Percentiles rank a stretch among this genome's conserved stretches.
These are phyloP conservation scores for Trichoderma brevicompactum DNA, from an alignment of 2,329 filamentous ascomycete genomes.

Conservation along the genomic window DNA sequence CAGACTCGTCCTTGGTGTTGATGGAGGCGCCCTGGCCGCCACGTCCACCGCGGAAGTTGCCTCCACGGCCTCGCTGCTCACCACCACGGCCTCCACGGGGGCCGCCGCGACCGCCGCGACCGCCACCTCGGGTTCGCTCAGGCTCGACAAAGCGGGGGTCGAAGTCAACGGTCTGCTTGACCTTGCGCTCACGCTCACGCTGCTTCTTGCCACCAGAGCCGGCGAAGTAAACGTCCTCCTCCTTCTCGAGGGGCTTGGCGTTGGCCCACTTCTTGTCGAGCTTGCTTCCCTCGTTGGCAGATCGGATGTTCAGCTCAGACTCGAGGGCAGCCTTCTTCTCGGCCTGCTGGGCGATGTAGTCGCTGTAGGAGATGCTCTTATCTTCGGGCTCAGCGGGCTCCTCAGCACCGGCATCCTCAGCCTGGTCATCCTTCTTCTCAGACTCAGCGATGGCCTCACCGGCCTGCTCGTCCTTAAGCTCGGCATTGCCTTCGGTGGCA, in stretches of 20 bases:
- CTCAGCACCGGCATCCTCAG: slow-evolving; percentile 53
- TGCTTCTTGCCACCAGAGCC: slow-evolving; percentile 74
- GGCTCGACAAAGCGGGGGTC: slow-evolving; percentile 82
- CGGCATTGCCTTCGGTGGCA: slow-evolving; percentile 76
- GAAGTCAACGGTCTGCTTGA: slow-evolving; percentile 87
- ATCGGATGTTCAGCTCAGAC: slow-evolving; percentile 70
- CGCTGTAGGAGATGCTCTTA: slow-evolving; percentile 86
- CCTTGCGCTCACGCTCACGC: slow-evolving; percentile 88
- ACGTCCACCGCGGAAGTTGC: slow-evolving; percentile 50
- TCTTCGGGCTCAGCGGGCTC: slow-evolving; percentile 71
- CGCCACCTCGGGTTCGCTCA: slow-evolving; percentile 59
- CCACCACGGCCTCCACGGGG: slow-evolving; percentile 55
- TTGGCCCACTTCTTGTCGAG: slow-evolving; percentile 89
- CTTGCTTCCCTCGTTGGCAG: slow-evolving; percentile 90
- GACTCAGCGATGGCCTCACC: slow-evolving; percentile 85
- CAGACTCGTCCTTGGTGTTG: slow-evolving; percentile 62
- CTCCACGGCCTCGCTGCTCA: slow-evolving; percentile 52
- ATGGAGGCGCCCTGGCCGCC: slow-evolving; percentile 49
- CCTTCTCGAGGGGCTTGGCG: slow-evolving; percentile 72
- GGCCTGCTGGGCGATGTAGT: slow-evolving; percentile 76
- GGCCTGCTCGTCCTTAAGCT: slow-evolving; percentile 89
- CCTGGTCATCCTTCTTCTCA: slow-evolving; percentile 74
- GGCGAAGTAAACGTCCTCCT: slow-evolving; percentile 76
- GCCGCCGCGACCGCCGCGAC: slow-evolving; percentile 59
- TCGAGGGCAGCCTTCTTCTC: slow-evolving; percentile 78